A percentile compares a stretch with the other conserved stretches of the same genome.
Conservation (phyloP, 306 rosid genomes). For the Rosa rugosa region DNA sequence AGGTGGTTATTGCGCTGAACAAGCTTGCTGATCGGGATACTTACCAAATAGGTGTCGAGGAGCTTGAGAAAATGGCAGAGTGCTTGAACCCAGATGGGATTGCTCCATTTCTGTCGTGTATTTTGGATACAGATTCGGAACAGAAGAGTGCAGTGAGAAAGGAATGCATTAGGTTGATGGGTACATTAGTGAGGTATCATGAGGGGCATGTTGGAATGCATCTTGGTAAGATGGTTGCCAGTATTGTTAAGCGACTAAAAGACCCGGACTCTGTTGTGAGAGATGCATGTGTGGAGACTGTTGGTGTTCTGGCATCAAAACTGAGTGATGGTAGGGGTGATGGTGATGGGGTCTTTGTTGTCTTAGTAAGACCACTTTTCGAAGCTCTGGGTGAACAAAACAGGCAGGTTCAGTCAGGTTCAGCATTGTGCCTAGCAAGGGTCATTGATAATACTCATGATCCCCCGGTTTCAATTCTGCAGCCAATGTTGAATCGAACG, state of each 20-base stretch:
- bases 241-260: conserved; percentile 65
- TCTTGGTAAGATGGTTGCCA: conserved; percentile 59
- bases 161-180: conserved; percentile 63
- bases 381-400: conserved; percentile 84
- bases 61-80: conserved; percentile 55
- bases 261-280: conserved; percentile 70
- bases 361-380: conserved; percentile 60
- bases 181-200: conserved; percentile 39
- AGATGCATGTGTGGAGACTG: conserved; percentile 65
- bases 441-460: conserved; percentile 54
- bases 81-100: conserved; percentile 56
- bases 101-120: conserved; percentile 59
- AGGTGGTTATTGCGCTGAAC: conserved; percentile 54
- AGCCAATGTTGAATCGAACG: conserved; percentile 56
- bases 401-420: conserved; percentile 65
- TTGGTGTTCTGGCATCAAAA: conserved; percentile 47
- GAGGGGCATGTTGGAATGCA: conserved; percentile 42
- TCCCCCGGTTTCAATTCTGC: conserved; percentile 64
- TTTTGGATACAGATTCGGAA: conserved; percentile 62
- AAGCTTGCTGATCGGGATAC: conserved; percentile 87
- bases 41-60: conserved; percentile 60
- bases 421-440: conserved; percentile 64
- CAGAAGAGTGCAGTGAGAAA: conserved; percentile 61
- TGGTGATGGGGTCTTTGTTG: conserved; percentile 45
- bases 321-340: conserved; percentile 29